These are phyloP conservation scores for Russula ochroleuca DNA, from an alignment of 768 basidiomycete species.

Conservation along the genomic window DNA sequence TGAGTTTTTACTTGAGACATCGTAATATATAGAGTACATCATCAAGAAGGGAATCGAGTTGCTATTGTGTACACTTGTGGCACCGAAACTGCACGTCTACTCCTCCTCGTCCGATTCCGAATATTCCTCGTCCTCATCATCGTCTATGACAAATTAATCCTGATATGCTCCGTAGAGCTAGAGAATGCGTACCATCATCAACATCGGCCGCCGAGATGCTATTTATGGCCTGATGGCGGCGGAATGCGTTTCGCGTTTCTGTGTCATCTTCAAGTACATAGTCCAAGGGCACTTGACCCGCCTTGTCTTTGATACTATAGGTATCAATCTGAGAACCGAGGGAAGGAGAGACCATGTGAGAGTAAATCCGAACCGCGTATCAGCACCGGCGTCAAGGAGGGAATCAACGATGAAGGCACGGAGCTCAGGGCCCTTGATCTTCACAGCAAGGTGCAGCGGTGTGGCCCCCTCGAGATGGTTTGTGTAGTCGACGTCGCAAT, in stretches of 20 bases:
- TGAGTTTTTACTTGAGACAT: conserved; percentile 21
- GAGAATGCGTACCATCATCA: conserved; percentile 47
- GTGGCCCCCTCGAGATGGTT: conserved; percentile 69
- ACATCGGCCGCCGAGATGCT: conserved; percentile 58
- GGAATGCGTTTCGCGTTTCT: conserved; percentile 48
- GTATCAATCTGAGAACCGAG: not conserved
- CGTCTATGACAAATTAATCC: conserved; percentile 26
- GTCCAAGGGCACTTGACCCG: conserved; percentile 53
- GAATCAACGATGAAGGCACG: conserved; percentile 53
- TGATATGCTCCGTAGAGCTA: not conserved
- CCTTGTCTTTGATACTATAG: conserved; percentile 66
- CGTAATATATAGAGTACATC: conserved; percentile 15
- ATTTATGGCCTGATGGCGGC: conserved; percentile 49
- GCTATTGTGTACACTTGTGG: conserved; percentile 22
- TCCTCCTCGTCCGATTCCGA: conserved; percentile 34
- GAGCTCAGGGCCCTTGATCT: conserved; percentile 50
- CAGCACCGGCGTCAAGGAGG: conserved; percentile 75
- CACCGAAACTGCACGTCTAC: conserved; percentile 16
- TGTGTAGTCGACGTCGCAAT: conserved; percentile 76
- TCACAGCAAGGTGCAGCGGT: conserved; percentile 71
- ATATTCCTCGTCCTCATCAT: conserved; percentile 28
- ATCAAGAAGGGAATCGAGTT: conserved; percentile 13
- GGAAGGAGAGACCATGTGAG: not conserved
- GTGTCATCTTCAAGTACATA: conserved; percentile 51
- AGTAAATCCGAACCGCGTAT: conserved; percentile 49